Evolutionary conservation across 2,329 filamentous ascomycete species (phyloP).

Genomic region (Aspergillus neotritici): DNA sequence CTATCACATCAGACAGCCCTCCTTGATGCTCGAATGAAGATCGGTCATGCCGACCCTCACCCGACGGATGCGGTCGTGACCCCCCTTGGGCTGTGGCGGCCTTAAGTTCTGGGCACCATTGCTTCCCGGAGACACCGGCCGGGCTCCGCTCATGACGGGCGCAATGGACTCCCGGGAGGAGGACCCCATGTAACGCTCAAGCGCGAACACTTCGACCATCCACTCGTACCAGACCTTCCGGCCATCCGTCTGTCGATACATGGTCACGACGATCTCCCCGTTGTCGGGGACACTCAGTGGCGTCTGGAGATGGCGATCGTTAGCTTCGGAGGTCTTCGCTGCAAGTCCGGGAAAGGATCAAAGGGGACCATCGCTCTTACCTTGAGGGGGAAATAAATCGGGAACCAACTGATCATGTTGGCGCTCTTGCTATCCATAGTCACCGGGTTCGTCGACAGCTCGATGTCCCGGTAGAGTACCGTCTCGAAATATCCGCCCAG

Average conservation of each 20-base stretch:
- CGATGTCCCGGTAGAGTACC: slow-evolving; percentile 78
- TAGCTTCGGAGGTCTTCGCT: neutral
- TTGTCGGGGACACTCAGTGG: slow-evolving; percentile 81
- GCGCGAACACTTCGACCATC: slow-evolving; percentile 76
- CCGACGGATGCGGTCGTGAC: slow-evolving; percentile 18
- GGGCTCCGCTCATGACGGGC: slow-evolving; percentile 29
- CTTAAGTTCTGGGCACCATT: slow-evolving; percentile 12
- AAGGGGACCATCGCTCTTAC: slow-evolving; percentile 46
- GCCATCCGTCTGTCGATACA: slow-evolving; percentile 95
- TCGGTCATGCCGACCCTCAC: slow-evolving; percentile 42
- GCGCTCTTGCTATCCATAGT: slow-evolving; percentile 88
- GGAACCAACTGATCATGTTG: slow-evolving; percentile 99
- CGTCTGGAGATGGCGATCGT: slow-evolving; percentile 48
- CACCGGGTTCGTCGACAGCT: slow-evolving; percentile 87
- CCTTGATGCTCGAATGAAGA: slow-evolving; percentile 45
- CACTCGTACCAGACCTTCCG: slow-evolving; percentile 98
- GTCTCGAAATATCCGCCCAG: slow-evolving; percentile 94
- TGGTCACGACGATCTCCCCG: slow-evolving; percentile 79
- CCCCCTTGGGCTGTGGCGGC: slow-evolving; percentile 11
- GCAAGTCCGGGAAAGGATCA: neutral
- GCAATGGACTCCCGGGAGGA: slow-evolving; percentile 11
- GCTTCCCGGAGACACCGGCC: slow-evolving; percentile 20
- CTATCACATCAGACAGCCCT: slow-evolving; percentile 44
- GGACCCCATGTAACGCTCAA: slow-evolving; percentile 22
- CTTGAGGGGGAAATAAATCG: slow-evolving; percentile 95